Evolutionary conservation across 1,139 yeast species (phyloP), one percentile per base, ranked within the genome.

Genomic region (Saccharomyces uvarum): DNA sequence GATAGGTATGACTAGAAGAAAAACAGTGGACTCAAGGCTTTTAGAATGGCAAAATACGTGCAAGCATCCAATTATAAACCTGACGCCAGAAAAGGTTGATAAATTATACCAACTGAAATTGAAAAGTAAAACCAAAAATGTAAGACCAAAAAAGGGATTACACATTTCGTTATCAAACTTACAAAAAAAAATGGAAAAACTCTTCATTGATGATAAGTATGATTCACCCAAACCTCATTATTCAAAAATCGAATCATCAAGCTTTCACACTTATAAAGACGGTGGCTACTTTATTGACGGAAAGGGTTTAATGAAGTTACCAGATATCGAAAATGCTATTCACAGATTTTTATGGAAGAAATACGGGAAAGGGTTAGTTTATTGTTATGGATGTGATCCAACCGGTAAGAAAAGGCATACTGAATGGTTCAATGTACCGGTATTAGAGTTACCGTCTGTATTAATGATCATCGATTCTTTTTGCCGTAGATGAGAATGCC

Each of bases 381-480:
- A 63, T 52, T 68, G 71, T 51, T 57, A 60, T 48, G 69, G 69
- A 6, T 65, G 71, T 60, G 58, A 62, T 49, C 59, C 57, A 7
- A 51, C 51, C 8, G 62, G 59, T 5, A 50, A 57, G n/a, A 64
- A 58, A 27, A 57, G 60, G 48, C 71, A 68, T 57, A 54, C 55
- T 2, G 71, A 68, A 55, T 68, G 71, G 71, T 65, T 66, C 47
- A 53, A 58, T 38, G 58, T 68, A 2, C 69, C 69, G 6, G 60
- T 64, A 5, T 29, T 32, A 6, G 66, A 67, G n/a, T 56, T 67
- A 26, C 62, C 63, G 1, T 47, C 53, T 21, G 51, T 67, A 3
- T 46, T 67, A 14, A 48, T 52, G 24, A 54, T 57, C 2, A 62
- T 67, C 5, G 68, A 66, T 50, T 44, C 55, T 11, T 53, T 63